These are phyloP conservation scores for Mucor indicus DNA, from an alignment of 371 early-diverging fungal genomes.

Conservation along the genomic window DNA sequence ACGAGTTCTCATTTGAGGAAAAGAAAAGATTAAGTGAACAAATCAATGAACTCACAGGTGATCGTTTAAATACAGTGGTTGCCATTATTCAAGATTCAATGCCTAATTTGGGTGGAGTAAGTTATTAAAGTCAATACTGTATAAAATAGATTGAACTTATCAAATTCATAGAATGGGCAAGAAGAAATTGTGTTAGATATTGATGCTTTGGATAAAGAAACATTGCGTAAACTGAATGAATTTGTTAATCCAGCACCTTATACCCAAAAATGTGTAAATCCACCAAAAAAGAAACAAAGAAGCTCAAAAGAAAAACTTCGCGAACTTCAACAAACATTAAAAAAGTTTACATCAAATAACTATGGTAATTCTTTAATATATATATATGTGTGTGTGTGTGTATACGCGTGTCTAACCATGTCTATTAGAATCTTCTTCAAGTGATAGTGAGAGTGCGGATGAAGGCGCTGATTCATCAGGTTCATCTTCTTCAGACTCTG, in stretches of 20 bases:
- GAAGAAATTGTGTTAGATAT: conserved; percentile 95
- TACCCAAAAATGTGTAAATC: not conserved
- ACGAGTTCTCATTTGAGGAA: conserved; percentile 80
- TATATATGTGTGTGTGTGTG: not conserved
- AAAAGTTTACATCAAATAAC: not conserved
- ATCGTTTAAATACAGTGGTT: conserved; percentile 73
- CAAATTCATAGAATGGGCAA: conserved; percentile 44
- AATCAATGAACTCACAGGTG: conserved; percentile 76
- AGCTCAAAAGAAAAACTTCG: not conserved
- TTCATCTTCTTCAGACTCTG: conserved; percentile 12
- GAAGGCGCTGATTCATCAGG: conserved; percentile 2
- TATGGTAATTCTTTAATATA: not conserved
- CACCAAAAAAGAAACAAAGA: not conserved
- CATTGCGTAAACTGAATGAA: conserved; percentile 76
- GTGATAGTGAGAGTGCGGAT: not conserved
- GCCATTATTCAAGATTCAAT: conserved; percentile 82
- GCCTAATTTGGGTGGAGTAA: conserved; percentile 70
- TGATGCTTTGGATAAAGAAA: conserved; percentile 77
- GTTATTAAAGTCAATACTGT: conserved; percentile 1
- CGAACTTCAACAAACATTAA: conserved; percentile 4
- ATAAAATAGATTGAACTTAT: not conserved
- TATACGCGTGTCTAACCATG: not conserved
- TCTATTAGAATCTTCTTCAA: conserved; percentile 5
- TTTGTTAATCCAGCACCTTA: conserved; percentile 53
- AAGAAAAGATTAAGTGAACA: conserved; percentile 81